Evolutionary conservation across 2,329 filamentous ascomycete genomes (phyloP).

Genomic region (Helotiales sp.): DNA sequence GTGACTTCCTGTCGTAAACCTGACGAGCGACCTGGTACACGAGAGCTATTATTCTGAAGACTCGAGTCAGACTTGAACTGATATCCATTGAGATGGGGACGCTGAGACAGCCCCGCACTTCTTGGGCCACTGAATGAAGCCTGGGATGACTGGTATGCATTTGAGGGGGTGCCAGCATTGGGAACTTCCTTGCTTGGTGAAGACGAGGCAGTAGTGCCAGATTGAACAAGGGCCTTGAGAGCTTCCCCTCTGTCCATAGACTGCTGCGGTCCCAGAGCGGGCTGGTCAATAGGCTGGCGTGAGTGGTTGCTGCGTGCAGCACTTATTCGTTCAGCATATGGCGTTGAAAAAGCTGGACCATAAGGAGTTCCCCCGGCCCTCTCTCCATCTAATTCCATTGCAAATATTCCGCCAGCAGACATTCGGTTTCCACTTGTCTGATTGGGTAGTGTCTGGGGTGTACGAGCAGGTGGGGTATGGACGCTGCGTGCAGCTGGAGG

Average conservation of each 20-base stretch:
- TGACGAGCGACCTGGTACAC: slow-evolving; percentile 29
- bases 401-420: slow-evolving; percentile 58
- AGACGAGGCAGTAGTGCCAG: slow-evolving; percentile 27
- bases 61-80: slow-evolving; percentile 17
- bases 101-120: slow-evolving; percentile 13
- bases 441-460: slow-evolving; percentile 36
- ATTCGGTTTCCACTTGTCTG: slow-evolving; percentile 45
- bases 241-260: slow-evolving; percentile 46
- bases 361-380: slow-evolving; percentile 51
- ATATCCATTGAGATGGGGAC: slow-evolving; percentile 18
- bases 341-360: slow-evolving; percentile 68
- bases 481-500: slow-evolving; percentile 46
- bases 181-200: not conserved
- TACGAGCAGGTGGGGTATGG: slow-evolving; percentile 32
- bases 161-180: slow-evolving; percentile 26
- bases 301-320: slow-evolving; percentile 44
- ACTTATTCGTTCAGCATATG: slow-evolving; percentile 61
- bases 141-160: slow-evolving; percentile 7
- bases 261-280: slow-evolving; percentile 9
- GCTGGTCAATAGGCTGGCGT: slow-evolving; percentile 12
- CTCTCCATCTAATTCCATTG: slow-evolving; percentile 67
- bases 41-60: slow-evolving; percentile 14
- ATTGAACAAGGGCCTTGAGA: slow-evolving; percentile 57
- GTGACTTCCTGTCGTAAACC: slow-evolving; percentile 36
- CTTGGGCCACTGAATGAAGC: slow-evolving; percentile 12